Percentiles rank a stretch among this genome's conserved stretches.
Evolutionary conservation across 805 yeast genomes (phyloP).

Genomic region (Starmerella floricola): DNA sequence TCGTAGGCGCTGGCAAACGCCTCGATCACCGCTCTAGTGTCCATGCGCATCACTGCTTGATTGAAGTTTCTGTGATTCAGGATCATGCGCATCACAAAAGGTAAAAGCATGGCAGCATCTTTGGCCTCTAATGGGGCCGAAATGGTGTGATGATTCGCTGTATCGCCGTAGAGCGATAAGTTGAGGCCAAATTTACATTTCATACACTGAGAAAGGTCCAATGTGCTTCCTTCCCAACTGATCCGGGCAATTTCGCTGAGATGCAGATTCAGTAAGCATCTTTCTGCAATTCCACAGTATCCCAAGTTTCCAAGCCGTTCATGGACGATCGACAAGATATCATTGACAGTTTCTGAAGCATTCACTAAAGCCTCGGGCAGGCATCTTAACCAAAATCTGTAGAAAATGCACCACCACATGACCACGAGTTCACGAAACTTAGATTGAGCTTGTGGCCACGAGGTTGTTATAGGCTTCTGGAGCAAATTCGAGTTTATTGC

Average conservation of each 20-base stretch:
- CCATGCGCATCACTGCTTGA: constrained; percentile 49
- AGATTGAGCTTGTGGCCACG: constrained; percentile 26
- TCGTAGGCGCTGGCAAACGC: constrained; percentile 18
- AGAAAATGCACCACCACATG: constrained; percentile 30
- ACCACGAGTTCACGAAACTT: constrained; percentile 27
- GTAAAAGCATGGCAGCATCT: constrained; percentile 34
- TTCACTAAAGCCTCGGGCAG: constrained; percentile 18
- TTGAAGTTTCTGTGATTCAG: constrained; percentile 48
- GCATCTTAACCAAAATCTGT: constrained; percentile 31
- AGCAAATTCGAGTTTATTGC: constrained; percentile 25
- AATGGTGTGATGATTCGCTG: constrained; percentile 52
- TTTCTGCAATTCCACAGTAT: constrained; percentile 55
- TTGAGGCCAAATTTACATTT: constrained; percentile 65
- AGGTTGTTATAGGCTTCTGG: constrained; percentile 25
- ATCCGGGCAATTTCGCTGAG: constrained; percentile 42
- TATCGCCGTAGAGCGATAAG: constrained; percentile 41
- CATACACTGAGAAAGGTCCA: constrained; percentile 63
- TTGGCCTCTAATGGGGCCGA: constrained; percentile 32
- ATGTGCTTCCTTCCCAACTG: constrained; percentile 40
- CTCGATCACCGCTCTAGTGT: constrained; percentile 57
- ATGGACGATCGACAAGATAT: constrained; percentile 52
- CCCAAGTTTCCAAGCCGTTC: constrained; percentile 56
- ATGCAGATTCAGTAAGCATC: constrained; percentile 48
- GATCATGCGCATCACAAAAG: constrained; percentile 44
- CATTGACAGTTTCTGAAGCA: constrained; percentile 27